Evolutionary conservation across 495 filamentous ascomycete genomes (phyloP).

Genomic region (Niebla homalea): DNA sequence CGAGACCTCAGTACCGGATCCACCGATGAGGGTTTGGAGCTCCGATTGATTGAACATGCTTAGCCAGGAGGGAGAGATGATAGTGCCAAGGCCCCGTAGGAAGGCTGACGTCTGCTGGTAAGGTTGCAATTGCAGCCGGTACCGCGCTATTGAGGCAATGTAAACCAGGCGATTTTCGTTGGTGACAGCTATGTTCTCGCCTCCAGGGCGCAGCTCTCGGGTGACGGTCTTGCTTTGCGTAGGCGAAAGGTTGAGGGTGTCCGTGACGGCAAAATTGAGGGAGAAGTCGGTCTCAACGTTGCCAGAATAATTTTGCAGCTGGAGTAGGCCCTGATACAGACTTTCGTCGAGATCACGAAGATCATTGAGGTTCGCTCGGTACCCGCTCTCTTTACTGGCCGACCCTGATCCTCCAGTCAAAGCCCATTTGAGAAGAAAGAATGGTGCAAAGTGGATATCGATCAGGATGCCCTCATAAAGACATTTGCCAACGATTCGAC

Average conservation of each 20-base stretch:
- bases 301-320: conserved; percentile 77
- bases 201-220: conserved; percentile 59
- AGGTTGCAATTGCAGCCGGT: conserved; percentile 70
- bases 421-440: conserved; percentile 94
- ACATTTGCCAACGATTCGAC: conserved; percentile 89
- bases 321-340: conserved; percentile 82
- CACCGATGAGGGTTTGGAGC: conserved; percentile 82
- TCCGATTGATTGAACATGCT: conserved; percentile 98
- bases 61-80: conserved; percentile 86
- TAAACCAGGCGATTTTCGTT: conserved; percentile 89
- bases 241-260: conserved; percentile 44
- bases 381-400: conserved; percentile 52
- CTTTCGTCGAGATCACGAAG: conserved; percentile 82
- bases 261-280: conserved; percentile 82
- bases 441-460: conserved; percentile 84
- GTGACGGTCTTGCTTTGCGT: conserved; percentile 43
- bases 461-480: conserved; percentile 95
- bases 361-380: conserved; percentile 84
- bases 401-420: conserved; percentile 51
- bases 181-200: conserved; percentile 67
- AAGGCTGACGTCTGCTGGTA: conserved; percentile 72
- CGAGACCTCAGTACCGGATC: conserved; percentile 71
- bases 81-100: conserved; percentile 66
- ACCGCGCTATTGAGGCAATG: conserved; percentile 77
- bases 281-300: conserved; percentile 70